Evolutionary conservation across 257 asterid species (phyloP), one percentile per base, ranked within the genome.

Genomic region (Vinca minor): DNA sequence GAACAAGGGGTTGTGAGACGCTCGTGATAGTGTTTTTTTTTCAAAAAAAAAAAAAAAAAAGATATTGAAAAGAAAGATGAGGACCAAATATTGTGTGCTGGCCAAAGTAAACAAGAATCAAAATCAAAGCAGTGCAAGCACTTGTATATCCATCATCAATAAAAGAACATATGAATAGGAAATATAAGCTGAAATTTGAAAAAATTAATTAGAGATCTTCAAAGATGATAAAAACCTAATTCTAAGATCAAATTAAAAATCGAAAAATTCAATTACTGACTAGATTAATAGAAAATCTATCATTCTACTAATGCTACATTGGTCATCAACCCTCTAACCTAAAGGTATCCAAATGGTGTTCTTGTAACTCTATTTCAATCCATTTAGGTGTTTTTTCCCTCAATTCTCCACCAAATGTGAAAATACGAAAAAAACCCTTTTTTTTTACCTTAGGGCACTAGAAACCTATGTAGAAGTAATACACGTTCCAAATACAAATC

Each of bases 401-500:
- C 39, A 8, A 14, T 44, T 62, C 55, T 36, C 39, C 9, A 7
- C 20, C 35, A 44, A 1, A 67, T 25, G 21, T 32, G 26, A 45
- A 67, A 42, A 42, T 8, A 7, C 21, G 69, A 21, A 35, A n/a
- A n/a, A n/a, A 11, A 4, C 23, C 48, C 47, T 29, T 2, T 2
- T n/a, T 41, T 32, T n/a, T 8, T 50, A 61, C 46, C 55, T 28
- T 20, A 10, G 8, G 10, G 21, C 8, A 45, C 26, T 41, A 32
- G 36, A 14, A 55, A 25, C 4, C 3, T 52, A 57, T 36, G 49
- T 55, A 14, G 38, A 20, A 69, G 71, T 77, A 70, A 65, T 55
- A 60, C 71, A 89, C 25, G 98, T 63, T 92, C 98, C 88, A 89
- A 83, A 73, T 92, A 96, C 70, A 92, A 52, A 21, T 86, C 95